phyloP scores from a whole-genome alignment of 768 basidiomycete genomes.

The Strobilomyces confusus region DNA sequence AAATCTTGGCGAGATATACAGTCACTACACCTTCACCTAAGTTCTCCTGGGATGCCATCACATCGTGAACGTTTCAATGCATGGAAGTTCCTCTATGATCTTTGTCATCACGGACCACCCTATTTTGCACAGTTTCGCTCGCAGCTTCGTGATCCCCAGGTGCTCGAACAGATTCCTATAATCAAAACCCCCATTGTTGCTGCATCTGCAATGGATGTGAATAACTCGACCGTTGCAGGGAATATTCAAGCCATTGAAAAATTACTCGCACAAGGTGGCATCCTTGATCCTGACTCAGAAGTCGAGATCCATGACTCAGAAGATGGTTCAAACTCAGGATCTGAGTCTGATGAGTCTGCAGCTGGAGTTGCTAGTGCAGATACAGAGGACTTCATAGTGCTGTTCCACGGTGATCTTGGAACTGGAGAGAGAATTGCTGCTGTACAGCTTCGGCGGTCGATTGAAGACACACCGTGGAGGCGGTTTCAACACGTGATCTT shows the following conservation, averaged over 20 bases:
- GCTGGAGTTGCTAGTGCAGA: too few relatives aligned
- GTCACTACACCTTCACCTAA: too few relatives aligned
- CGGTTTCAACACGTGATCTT: slow-evolving; percentile 33
- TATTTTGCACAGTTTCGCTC: not conserved
- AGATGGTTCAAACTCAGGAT: too few relatives aligned
- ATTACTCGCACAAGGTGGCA: not conserved
- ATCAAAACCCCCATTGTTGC: not conserved
- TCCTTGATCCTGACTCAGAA: not conserved
- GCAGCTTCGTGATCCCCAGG: not conserved
- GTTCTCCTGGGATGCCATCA: not conserved
- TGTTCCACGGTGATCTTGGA: not conserved
- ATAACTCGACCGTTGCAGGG: not conserved
- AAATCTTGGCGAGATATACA: too few relatives aligned
- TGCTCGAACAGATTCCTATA: not conserved
- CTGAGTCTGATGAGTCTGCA: too few relatives aligned
- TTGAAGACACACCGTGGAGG: slow-evolving; percentile 18
- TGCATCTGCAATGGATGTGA: not conserved
- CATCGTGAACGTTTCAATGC: not conserved
- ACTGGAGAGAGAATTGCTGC: slow-evolving; percentile 15
- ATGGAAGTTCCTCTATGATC: not conserved
- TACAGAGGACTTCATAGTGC: not conserved
- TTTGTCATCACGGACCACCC: not conserved
- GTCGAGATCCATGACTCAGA: too few relatives aligned
- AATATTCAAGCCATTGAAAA: not conserved
- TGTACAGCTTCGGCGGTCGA: not conserved